Evolutionary conservation across 2,329 filamentous ascomycete genomes (phyloP).

Genomic region (Chaetomiaceae sp.): DNA sequence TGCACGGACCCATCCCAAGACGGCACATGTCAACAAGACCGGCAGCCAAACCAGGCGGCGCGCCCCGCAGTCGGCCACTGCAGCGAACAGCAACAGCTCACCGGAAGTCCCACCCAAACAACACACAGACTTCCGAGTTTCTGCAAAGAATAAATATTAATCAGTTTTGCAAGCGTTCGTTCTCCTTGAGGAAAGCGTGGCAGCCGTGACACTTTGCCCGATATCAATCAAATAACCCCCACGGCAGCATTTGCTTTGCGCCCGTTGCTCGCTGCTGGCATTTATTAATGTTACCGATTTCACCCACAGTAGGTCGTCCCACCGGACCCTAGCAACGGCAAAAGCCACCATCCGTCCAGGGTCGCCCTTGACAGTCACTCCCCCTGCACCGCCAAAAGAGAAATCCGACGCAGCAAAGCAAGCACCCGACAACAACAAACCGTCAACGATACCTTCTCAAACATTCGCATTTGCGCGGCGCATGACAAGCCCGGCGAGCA

Average conservation of each 20-base stretch:
- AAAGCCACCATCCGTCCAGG: constrained; percentile 4
- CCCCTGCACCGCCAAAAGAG: constrained; percentile 22
- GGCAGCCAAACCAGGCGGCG: constrained; percentile 12
- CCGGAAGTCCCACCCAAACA: constrained; percentile 6
- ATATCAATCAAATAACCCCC: too few relatives aligned
- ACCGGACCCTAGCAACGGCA: constrained; percentile 1
- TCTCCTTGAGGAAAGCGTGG: neutral
- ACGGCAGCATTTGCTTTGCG: too few relatives aligned
- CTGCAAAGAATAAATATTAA: neutral
- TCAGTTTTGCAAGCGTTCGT: neutral
- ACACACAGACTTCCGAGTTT: neutral
- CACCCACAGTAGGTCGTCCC: too few relatives aligned
- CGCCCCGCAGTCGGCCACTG: constrained; percentile 11
- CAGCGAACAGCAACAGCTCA: constrained; percentile 1
- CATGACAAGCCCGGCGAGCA: neutral
- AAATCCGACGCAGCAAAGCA: constrained; percentile 21
- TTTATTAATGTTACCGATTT: too few relatives aligned
- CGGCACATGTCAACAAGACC: constrained; percentile 25
- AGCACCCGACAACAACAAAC: constrained; percentile 12
- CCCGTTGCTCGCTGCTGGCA: too few relatives aligned
- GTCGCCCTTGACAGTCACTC: constrained; percentile 12
- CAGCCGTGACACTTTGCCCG: neutral
- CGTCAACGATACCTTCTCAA: neutral
- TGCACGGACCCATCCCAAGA: constrained; percentile 11
- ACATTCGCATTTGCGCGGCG: neutral